Evolutionary conservation across 345 rosid genomes (phyloP), one percentile per base, ranked within the genome.

Genomic region (Salix exigua): DNA sequence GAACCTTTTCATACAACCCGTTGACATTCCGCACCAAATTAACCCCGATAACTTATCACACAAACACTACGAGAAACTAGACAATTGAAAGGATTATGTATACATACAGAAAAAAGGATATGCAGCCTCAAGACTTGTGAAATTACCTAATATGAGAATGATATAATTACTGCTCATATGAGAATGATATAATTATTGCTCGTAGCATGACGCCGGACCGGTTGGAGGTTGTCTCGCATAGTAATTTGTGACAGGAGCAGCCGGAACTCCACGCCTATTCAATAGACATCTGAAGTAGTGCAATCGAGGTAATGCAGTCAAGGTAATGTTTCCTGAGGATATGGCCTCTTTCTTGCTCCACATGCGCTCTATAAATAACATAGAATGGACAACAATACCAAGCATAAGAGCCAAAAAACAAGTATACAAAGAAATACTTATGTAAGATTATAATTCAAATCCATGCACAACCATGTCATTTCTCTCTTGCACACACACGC

Each of bases 241-340:
- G 18, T 7, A 13, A 75, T 91, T 93, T 26, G 83, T 66, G 37
- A 88, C 94, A 0, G 99, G 97, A 82, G 97, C 97, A 8, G 98
- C 97, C 67, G 80, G 89, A 76, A 93, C 85, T 64, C 97, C 98
- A 0, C 97, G 92, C 70, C 86, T 77, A 78, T 90, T 92, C 87
- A 96, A 64, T 44, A 93, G 87, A 90, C 99, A 96, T 83, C 98
- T 83, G 88, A 96, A 92, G 85, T 93, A 90, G 48, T 87, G 97
- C 21, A 91, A 71, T n/a, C 97, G 89, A 0, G 94, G 96, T 80
- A 88, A 77, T 72, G 85, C 91, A 0, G 92, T 88, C 81, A 73
- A 35, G 42, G 80, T 87, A 51, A 89, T 70, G 61, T 87, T 87
- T 37, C 83, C 86, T 0, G 81, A 16, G 2, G 97, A 87, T 73